Base-by-base conservation (phyloP, 2,329 filamentous ascomycete species). In the Phoma sp. region DNA sequence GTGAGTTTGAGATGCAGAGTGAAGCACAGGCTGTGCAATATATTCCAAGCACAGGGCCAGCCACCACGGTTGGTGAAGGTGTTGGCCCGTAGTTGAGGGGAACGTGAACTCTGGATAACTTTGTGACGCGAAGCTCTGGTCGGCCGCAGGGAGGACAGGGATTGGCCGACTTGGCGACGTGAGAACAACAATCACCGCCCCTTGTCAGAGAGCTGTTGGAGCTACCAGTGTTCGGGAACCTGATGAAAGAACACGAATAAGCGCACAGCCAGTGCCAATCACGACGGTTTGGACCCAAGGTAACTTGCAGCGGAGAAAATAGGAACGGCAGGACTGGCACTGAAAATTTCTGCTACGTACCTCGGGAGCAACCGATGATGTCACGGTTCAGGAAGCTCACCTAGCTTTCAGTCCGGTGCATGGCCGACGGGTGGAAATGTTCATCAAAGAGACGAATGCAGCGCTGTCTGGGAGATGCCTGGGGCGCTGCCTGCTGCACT, bases 61-160 rank as follows among this genome's bases (percentile, higher is more conserved):
- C 68, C 66, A 68, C 62, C 61, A 49, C 57, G 54, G 60, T 62
- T 61, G 67, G 63, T 68, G 60, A 65, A 59, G 55, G 61, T 63
- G 55, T 57, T 60, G 54, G 61, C 55, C 59, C 57, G 52, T 57
- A 57, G 54, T 47, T 52, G 54, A 60, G 58, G 61, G 63, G 62
- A 63, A 58, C 45, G 63, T 62, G 60, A 63, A 63, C 56, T 53
- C 47, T 49, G 59, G 52, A 62, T 64, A 56, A 65, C 65, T 69
- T 61, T 59, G 68, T 70, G 68, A 71, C 67, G 69, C 65, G 68
- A 69, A 63, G 65, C 60, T 67, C 61, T 61, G 61, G 59, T 56
- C 55, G 54, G 61, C 51, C 56, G 49, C 52, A 58, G 63, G 53
- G 47, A 51, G 54, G 47, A 57, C 54, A 57, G 54, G 54, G 54